These are phyloP conservation scores for Phytophthora pluvialis DNA, from an alignment of 352 stramenopile species.

Conservation along the genomic window DNA sequence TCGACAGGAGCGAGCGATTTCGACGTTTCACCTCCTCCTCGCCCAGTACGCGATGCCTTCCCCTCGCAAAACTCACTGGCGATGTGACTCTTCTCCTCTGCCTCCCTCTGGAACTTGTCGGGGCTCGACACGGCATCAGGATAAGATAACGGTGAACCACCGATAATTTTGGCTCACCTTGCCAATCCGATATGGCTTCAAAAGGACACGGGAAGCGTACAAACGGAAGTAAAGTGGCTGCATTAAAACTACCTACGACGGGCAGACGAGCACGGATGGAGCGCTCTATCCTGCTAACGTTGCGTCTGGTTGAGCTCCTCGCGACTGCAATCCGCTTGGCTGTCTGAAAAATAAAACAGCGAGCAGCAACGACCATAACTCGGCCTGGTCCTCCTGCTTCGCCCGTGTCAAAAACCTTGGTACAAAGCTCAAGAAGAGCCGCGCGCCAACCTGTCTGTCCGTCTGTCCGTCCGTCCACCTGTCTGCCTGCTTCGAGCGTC, in stretches of 20 bases:
- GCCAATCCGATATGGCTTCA: slow-evolving; percentile 31
- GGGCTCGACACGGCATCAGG: neutral
- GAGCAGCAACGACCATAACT: neutral
- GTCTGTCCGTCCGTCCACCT: slow-evolving; percentile 9
- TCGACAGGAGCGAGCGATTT: neutral
- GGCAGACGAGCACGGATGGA: slow-evolving; percentile 20
- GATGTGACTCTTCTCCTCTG: neutral
- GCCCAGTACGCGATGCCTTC: slow-evolving; percentile 19
- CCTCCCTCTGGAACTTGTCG: slow-evolving; percentile 27
- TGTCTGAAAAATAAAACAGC: slow-evolving; percentile 3
- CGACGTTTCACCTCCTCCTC: slow-evolving; percentile 7
- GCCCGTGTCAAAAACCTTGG: slow-evolving; percentile 6
- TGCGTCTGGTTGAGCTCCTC: slow-evolving; percentile 13
- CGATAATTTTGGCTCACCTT: slow-evolving; percentile 40
- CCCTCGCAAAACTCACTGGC: slow-evolving; percentile 3
- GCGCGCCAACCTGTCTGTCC: neutral
- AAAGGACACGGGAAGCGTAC: neutral
- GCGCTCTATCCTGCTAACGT: slow-evolving; percentile 24
- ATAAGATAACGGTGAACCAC: slow-evolving; percentile 13
- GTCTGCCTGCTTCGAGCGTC: slow-evolving; percentile 7
- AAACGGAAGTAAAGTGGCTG: slow-evolving; percentile 33
- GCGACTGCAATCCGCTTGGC: slow-evolving; percentile 14
- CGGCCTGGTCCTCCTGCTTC: neutral
- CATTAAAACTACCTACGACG: slow-evolving; percentile 46
- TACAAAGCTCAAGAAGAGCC: neutral